Evolutionary conservation across 176 grass and related monocot genomes (phyloP).

Genomic region (Zoysia japonica): DNA sequence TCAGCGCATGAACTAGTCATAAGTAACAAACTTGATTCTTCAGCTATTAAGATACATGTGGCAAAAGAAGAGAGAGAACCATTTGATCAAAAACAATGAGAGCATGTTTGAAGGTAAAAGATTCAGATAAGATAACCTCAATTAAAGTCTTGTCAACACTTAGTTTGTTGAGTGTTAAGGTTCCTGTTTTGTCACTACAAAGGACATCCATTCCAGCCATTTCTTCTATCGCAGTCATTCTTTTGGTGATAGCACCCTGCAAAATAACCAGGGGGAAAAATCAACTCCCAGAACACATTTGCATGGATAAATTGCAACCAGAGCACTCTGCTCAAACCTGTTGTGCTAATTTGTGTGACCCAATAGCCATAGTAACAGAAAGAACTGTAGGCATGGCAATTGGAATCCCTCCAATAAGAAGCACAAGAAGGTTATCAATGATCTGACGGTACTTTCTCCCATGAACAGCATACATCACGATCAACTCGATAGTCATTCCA

Average conservation of each 20-base stretch:
- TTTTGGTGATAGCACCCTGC: constrained; percentile 79
- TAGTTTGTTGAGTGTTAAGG: constrained; percentile 72
- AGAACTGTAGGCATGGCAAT: constrained; percentile 76
- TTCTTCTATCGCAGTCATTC: constrained; percentile 84
- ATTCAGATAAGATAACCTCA: constrained; percentile 52
- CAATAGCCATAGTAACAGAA: constrained; percentile 87
- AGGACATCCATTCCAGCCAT: constrained; percentile 85
- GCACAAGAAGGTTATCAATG: constrained; percentile 76
- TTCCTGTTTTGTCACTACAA: constrained; percentile 81
- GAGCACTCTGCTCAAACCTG: constrained; percentile 45
- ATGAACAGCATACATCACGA: constrained; percentile 61
- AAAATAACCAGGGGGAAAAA: constrained; percentile 1
- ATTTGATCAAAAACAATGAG: constrained; percentile 4
- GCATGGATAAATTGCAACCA: not conserved
- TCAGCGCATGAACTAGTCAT: constrained; percentile 6
- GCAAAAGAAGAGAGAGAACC: constrained; percentile 13
- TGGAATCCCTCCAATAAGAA: constrained; percentile 72
- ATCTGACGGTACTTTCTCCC: constrained; percentile 43
- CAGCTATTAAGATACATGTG: not conserved
- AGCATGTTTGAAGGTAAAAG: constrained; percentile 31
- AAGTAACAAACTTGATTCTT: constrained; percentile 15
- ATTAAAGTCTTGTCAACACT: constrained; percentile 66
- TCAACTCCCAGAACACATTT: constrained; percentile 30
- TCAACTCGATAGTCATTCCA: constrained; percentile 61
- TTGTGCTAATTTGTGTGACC: constrained; percentile 61